A percentile compares a stretch with the other conserved stretches of the same genome.
These are phyloP conservation scores for Quercus glauca DNA, from an alignment of 306 rosid genomes.

Conservation along the genomic window DNA sequence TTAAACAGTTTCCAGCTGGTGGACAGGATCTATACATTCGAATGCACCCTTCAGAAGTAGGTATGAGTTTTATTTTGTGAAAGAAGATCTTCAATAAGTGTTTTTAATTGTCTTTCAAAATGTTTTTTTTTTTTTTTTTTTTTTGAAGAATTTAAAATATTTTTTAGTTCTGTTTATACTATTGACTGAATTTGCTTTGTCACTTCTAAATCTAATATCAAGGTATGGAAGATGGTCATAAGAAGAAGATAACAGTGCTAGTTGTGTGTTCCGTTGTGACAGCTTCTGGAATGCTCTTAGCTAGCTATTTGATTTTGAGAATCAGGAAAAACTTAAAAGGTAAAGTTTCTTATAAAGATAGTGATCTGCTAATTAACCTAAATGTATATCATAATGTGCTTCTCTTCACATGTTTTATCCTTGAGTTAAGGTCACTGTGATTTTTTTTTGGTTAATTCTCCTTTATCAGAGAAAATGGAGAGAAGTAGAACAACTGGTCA, in stretches of 20 bases:
- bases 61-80: conserved; percentile 13
- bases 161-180: background rate
- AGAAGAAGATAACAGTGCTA: conserved; percentile 26
- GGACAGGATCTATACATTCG: conserved; percentile 49
- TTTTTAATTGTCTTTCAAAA: too few relatives aligned
- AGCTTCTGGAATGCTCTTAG: conserved; percentile 19
- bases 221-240: conserved; percentile 4
- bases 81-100: background rate
- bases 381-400: too few relatives aligned
- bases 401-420: background rate
- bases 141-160: background rate
- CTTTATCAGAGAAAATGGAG: conserved; percentile 6
- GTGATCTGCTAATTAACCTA: background rate
- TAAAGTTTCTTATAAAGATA: background rate
- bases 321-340: conserved; percentile 23
- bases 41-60: conserved; percentile 25
- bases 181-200: background rate
- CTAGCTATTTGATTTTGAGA: conserved; percentile 20
- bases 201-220: background rate
- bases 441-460: background rate
- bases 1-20: conserved; percentile 21
- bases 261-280: background rate
- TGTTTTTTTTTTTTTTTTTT: too few relatives aligned
- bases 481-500: conserved; percentile 10
- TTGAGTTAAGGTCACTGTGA: background rate